These are phyloP conservation scores for Podospora bellae-mahoneyi DNA, from an alignment of 495 filamentous ascomycete species.

Conservation along the genomic window DNA sequence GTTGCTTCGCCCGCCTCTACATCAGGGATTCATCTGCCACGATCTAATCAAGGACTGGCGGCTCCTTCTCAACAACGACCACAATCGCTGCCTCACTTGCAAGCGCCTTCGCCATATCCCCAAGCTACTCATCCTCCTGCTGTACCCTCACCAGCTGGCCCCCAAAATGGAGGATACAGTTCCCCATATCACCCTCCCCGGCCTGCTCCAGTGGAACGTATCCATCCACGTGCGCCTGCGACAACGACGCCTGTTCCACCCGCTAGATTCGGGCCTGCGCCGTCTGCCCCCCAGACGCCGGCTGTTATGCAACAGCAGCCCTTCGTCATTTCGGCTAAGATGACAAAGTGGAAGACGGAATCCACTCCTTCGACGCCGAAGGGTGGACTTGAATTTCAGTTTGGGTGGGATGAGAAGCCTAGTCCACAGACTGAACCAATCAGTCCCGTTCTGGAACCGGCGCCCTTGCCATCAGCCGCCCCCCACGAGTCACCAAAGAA, in stretches of 20 bases:
- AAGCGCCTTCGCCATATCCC: constrained; percentile 30
- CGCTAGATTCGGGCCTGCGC: constrained; percentile 20
- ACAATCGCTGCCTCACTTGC: constrained; percentile 14
- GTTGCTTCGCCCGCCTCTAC: constrained; percentile 29
- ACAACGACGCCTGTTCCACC: constrained; percentile 22
- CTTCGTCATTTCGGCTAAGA: constrained; percentile 33
- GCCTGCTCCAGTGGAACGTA: constrained; percentile 27
- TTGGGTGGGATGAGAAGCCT: constrained; percentile 31
- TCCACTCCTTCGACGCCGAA: constrained; percentile 48
- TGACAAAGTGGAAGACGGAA: constrained; percentile 48
- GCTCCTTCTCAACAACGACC: constrained; percentile 29
- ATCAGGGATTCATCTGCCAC: constrained; percentile 20
- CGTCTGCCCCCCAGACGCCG: constrained; percentile 26
- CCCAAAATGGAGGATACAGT: constrained; percentile 34
- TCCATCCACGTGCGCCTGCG: constrained; percentile 20
- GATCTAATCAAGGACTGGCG: constrained; percentile 19
- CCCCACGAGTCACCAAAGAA: background rate
- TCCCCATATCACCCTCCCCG: constrained; percentile 44
- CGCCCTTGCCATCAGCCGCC: background rate
- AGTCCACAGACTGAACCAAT: constrained; percentile 47
- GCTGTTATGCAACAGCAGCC: constrained; percentile 8
- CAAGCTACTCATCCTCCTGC: constrained; percentile 17
- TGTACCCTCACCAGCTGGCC: constrained; percentile 12
- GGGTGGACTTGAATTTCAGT: constrained; percentile 21
- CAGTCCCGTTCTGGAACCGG: constrained; percentile 36